Base-by-base conservation (phyloP, 768 basidiomycete genomes). In the Daedalea quercina region DNA sequence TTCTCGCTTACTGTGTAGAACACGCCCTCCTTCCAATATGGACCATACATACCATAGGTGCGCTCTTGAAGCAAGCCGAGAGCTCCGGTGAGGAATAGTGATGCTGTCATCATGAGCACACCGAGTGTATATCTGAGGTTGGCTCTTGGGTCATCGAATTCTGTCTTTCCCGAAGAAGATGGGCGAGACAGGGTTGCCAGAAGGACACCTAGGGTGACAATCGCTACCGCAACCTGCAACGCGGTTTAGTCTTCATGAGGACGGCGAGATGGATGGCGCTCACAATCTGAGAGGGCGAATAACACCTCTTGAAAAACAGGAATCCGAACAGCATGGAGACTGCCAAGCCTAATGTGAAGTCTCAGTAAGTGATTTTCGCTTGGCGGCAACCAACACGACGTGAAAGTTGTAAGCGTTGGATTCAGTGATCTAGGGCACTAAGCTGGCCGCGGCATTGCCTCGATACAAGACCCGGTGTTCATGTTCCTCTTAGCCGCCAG, bases 11-110 rank as follows among this genome's bases (percentile, higher is more conserved):
- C 90, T 28, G 84, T 87, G 65, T 92, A 94, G 63, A 94, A 92
- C 2, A 92, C 75, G 2, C 83, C 84, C 67, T 92, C 91, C 60
- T 77, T 80, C 91, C 91, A 94, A 57, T 77, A 81, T 0, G 84
- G 84, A 0, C 90, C 90, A 58, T 89, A 89, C 42, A 68, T 74
- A 50, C 67, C 73, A 65, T 87, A 94, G 8, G 88, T 90, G 50
- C 72, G 73, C 64, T 92, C 89, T 73, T 92, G 90, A 34, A 88
- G 69, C 23, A 87, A 63, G 1, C 91, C 91, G 41, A 89, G 74
- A 4, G 80, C 65, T 0, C 82, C 86, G 0, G 84, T 83, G 49
- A 87, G 74, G 44, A 90, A 65, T 40, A 90, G 71, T 0, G 88
- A 87, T 3, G 76, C 55, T 12, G 80, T 68, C 35, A 92, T 77